Conservation (phyloP, 106 monocot species). For the Acanthochlamys bracteata region DNA sequence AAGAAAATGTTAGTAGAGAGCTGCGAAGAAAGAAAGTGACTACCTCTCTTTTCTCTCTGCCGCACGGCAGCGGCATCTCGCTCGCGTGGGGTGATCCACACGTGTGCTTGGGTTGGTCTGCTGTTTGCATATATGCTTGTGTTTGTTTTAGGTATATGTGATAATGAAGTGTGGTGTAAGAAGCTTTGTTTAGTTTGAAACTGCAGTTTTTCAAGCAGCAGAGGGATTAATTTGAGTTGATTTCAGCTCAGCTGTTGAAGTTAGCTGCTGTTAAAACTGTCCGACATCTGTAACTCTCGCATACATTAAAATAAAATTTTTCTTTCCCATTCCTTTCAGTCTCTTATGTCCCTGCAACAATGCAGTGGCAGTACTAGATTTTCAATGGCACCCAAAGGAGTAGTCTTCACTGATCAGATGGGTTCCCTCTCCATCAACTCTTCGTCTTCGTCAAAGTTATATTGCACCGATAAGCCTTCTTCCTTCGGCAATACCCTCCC, state of each 20-base stretch:
- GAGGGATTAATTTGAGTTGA: no score
- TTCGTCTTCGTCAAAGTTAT: conserved; percentile 7
- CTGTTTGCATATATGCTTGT: no score
- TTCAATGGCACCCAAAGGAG: conserved; percentile 26
- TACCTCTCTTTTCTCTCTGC: no score
- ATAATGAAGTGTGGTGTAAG: no score
- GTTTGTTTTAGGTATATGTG: no score
- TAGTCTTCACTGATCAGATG: conserved; percentile 36
- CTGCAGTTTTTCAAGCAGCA: no score
- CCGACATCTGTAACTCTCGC: not conserved
- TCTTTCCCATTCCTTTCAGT: not conserved
- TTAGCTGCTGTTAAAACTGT: not conserved
- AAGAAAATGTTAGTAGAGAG: not conserved
- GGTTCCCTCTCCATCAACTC: conserved; percentile 50
- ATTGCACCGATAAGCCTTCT: conserved; percentile 6
- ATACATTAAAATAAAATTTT: no score
- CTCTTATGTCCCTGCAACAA: conserved; percentile 9
- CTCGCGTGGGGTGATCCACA: conserved; percentile 10
- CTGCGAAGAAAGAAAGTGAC: not conserved
- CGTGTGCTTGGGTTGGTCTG: conserved; percentile 13
- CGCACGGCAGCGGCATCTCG: conserved; percentile 10
- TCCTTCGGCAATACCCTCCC: conserved; percentile 13
- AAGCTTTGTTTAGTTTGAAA: no score
- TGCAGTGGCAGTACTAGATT: not conserved
- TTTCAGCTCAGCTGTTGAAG: no score